These are phyloP conservation scores for Astraeus odoratus DNA, from an alignment of 768 basidiomycete genomes.

Conservation along the genomic window DNA sequence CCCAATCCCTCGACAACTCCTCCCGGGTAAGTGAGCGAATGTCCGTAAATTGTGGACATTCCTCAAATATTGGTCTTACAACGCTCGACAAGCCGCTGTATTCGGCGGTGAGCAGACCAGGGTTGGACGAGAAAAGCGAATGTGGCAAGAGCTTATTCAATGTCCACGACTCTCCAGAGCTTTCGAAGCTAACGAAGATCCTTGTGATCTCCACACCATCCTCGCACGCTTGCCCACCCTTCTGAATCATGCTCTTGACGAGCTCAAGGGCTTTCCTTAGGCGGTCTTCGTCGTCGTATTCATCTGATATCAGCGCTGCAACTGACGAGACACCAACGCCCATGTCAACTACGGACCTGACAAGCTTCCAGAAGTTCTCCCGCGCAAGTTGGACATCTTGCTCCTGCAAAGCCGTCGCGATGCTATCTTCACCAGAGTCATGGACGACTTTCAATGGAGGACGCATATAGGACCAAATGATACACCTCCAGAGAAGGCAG, in stretches of 20 bases:
- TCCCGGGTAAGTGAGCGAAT: constrained; percentile 50
- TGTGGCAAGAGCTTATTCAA: constrained; percentile 42
- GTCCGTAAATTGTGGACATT: constrained; percentile 47
- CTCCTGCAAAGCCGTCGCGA: constrained; percentile 12
- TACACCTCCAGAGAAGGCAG: constrained; percentile 57
- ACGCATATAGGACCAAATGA: constrained; percentile 61
- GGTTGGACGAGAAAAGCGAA: constrained; percentile 48
- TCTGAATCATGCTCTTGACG: constrained; percentile 50
- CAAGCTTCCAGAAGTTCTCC: constrained; percentile 40
- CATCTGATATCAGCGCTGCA: constrained; percentile 44
- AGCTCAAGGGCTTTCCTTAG: constrained; percentile 43
- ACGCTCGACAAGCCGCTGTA: constrained; percentile 38
- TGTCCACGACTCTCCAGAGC: constrained; percentile 36
- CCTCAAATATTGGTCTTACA: constrained; percentile 48
- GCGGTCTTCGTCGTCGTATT: constrained; percentile 31
- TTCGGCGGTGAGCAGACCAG: constrained; percentile 50
- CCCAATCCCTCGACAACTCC: constrained; percentile 48
- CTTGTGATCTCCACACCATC: constrained; percentile 51
- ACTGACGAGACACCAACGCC: constrained; percentile 52
- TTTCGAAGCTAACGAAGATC: constrained; percentile 32
- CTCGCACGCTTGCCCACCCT: constrained; percentile 41
- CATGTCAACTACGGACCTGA: constrained; percentile 49
- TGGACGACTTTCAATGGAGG: constrained; percentile 30
- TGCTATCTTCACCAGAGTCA: constrained; percentile 19
- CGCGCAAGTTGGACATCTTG: constrained; percentile 23